Evolutionary conservation across 2,329 filamentous ascomycete genomes (phyloP).

Genomic region (Cryphonectria naterciae): DNA sequence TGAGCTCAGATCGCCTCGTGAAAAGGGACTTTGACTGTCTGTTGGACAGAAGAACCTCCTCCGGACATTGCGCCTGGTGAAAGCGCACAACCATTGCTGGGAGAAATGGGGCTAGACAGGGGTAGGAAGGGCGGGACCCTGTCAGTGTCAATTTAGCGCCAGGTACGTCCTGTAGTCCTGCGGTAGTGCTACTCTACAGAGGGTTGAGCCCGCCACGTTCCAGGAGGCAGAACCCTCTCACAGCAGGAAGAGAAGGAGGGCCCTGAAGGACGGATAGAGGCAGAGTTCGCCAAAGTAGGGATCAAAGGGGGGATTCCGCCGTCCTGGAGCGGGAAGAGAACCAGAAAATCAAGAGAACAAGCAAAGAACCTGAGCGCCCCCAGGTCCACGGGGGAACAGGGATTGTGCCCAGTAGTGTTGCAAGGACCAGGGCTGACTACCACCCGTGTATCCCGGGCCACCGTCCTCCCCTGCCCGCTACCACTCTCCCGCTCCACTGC

Average conservation of each 20-base stretch:
- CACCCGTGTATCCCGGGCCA: background rate
- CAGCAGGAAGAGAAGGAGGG: background rate
- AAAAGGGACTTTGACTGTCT: background rate
- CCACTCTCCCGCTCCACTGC: background rate
- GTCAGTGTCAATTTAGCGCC: slow-evolving; percentile 10
- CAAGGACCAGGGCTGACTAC: background rate
- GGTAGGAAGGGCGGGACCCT: background rate
- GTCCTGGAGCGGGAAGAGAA: background rate
- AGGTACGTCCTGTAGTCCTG: background rate
- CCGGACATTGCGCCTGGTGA: slow-evolving; percentile 10
- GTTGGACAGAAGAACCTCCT: background rate
- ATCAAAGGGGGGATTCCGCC: background rate
- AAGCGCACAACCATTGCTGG: slow-evolving; percentile 5
- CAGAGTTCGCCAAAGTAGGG: background rate
- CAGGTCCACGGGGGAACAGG: background rate
- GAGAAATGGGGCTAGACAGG: slow-evolving; percentile 3
- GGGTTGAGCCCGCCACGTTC: background rate
- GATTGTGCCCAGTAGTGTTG: background rate
- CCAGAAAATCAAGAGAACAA: background rate
- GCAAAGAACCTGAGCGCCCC: background rate
- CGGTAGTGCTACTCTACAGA: slow-evolving; percentile 1
- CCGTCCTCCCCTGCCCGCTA: background rate
- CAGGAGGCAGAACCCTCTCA: background rate
- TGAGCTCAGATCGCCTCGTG: background rate
- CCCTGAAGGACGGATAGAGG: background rate